Evolutionary conservation across 2,329 filamentous ascomycete genomes (phyloP), one percentile per base, ranked within the genome.

Genomic region (Cercospora zeae-maydis): DNA sequence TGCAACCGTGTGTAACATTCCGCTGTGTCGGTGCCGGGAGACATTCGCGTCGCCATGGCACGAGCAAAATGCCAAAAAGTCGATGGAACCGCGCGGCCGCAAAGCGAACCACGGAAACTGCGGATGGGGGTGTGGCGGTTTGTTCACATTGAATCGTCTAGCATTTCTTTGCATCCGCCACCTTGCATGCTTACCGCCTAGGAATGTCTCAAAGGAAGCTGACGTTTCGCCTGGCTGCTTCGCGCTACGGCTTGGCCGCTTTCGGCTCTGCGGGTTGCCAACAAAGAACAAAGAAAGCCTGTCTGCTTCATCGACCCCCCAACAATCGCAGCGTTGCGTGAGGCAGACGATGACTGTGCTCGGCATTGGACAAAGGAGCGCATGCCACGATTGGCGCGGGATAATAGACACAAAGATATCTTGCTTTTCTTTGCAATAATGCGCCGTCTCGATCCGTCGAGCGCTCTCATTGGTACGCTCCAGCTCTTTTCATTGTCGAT

Each of bases 261-360:
- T 73, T 69, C 73, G 72, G 73, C 65, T 63, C 65, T 63, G 65
- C 65, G 66, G 64, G 68, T 61, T 65, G 70, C 68, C 69, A 73
- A 70, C 69, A 75, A 74, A 72, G 71, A 75, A 73, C 71, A 74
- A 75, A 75, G 72, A 73, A 72, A 67, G 54, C 55, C 53, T 58
- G 61, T 59, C 63, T 27, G 33, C 49, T 52, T 63, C 60, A 57
- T 71, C 69, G 63, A 69, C 65, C 69, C 69, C 68, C 66, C 67
- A 69, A 74, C 70, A 73, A 73, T 73, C 68, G 69, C 68, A 70
- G 68, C 63, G 67, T 63, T 67, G 63, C 65, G 64, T 62, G 63
- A 70, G 58, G 63, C 58, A 61, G 61, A 61, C 64, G 63, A 59
- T 61, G 68, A 59, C 70, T 67, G 67, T 68, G 69, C 70, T 67